Evolutionary conservation across 2,329 filamentous ascomycete genomes (phyloP).

Genomic region (Curvularia hawaiiensis): DNA sequence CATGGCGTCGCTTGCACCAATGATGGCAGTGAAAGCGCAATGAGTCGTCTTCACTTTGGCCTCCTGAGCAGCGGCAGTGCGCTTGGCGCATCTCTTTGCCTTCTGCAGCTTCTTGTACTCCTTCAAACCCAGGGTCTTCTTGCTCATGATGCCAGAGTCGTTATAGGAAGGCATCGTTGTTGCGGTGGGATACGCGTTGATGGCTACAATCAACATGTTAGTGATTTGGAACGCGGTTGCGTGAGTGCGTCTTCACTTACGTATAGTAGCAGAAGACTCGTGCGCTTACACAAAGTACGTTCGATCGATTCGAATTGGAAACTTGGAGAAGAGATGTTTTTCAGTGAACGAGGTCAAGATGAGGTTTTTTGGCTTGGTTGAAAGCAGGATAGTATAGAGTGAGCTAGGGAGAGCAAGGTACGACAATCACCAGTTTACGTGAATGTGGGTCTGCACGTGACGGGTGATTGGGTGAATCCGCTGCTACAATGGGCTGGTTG

Average conservation of each 20-base stretch:
- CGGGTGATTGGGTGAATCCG: background rate
- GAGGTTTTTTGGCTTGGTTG: background rate
- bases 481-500: background rate
- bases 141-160: background rate
- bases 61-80: conserved; percentile 4
- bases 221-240: background rate
- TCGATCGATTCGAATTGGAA: background rate
- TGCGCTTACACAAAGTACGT: background rate
- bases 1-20: background rate
- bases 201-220: background rate
- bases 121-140: conserved; percentile 13
- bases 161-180: background rate
- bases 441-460: background rate
- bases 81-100: conserved; percentile 5
- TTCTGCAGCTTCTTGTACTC: conserved; percentile 13
- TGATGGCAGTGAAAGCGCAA: background rate
- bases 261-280: background rate
- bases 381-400: background rate
- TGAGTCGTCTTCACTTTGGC: background rate
- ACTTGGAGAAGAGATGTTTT: background rate
- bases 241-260: background rate
- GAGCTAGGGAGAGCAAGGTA: background rate
- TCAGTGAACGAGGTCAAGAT: background rate
- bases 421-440: background rate
- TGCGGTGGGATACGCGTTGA: background rate